phyloP scores from a whole-genome alignment of 805 yeast genomes.

The Yamadazyma ubonensis region DNA sequence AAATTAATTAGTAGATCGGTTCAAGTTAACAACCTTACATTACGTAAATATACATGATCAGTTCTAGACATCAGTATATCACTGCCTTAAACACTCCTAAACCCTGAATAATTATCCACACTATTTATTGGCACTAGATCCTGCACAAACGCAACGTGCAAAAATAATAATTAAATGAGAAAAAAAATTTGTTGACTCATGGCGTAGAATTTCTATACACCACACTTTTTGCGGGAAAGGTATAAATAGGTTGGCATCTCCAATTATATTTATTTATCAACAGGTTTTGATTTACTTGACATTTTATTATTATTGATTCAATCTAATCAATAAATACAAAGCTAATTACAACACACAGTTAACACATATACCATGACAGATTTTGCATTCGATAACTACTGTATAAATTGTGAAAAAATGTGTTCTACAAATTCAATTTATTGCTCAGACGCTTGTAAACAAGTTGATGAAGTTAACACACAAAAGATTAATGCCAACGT shows the following conservation, averaged over 20 bases:
- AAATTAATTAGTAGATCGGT: no score
- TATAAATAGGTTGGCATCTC: constrained; percentile 8
- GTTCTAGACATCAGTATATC: neutral
- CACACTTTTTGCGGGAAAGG: constrained; percentile 6
- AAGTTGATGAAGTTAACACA: constrained; percentile 27
- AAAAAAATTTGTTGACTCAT: constrained; percentile 9
- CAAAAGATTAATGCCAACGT: constrained; percentile 8
- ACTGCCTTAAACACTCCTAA: neutral
- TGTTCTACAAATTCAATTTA: constrained; percentile 23
- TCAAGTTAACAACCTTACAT: no score
- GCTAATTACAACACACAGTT: neutral
- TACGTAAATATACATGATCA: neutral
- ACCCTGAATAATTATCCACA: constrained; percentile 5
- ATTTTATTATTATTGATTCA: neutral
- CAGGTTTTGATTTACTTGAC: neutral
- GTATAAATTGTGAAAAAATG: constrained; percentile 37
- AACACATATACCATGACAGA: constrained; percentile 41
- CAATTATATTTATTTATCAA: neutral
- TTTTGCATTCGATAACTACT: constrained; percentile 36
- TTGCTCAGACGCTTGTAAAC: constrained; percentile 33
- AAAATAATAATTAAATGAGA: neutral
- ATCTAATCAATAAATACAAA: neutral
- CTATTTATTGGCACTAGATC: neutral
- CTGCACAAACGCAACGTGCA: constrained; percentile 8
- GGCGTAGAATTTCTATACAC: constrained; percentile 9